phyloP scores from a whole-genome alignment of 495 filamentous ascomycete genomes.

The Podospora bellae-mahoneyi region DNA sequence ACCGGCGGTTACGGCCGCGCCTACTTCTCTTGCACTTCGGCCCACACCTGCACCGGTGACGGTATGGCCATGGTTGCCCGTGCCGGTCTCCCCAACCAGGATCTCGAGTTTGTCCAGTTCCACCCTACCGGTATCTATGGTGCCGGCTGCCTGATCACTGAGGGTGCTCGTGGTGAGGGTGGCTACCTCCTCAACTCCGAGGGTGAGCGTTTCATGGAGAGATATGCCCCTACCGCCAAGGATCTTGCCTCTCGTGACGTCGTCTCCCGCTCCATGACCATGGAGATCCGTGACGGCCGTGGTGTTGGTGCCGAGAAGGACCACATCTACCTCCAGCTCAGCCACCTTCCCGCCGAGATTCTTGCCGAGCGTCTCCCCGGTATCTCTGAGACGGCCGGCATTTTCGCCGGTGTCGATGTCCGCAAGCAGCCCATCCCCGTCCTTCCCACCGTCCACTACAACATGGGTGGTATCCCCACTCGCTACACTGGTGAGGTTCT shows the following conservation, averaged over 20 bases:
- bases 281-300: slow-evolving; percentile 95
- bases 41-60: slow-evolving; percentile 97
- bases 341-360: slow-evolving; percentile 84
- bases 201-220: slow-evolving; percentile 98
- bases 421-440: slow-evolving; percentile 96
- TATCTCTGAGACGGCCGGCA: slow-evolving; percentile 96
- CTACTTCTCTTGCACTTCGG: slow-evolving; percentile 96
- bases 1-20: slow-evolving; percentile 95
- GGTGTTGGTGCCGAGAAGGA: slow-evolving; percentile 96
- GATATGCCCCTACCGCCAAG: slow-evolving; percentile 96
- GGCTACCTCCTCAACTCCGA: slow-evolving; percentile 94
- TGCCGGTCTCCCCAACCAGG: slow-evolving; percentile 96
- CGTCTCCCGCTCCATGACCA: slow-evolving; percentile 92
- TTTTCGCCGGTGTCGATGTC: slow-evolving; percentile 95
- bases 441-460: slow-evolving; percentile 96
- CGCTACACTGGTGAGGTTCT: slow-evolving; percentile 95
- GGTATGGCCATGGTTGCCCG: slow-evolving; percentile 98
- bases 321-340: slow-evolving; percentile 94
- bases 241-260: slow-evolving; percentile 92
- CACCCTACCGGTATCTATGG: slow-evolving; percentile 99
- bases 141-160: slow-evolving; percentile 96
- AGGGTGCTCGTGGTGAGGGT: slow-evolving; percentile 97
- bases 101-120: slow-evolving; percentile 99
- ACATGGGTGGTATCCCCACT: slow-evolving; percentile 98
- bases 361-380: slow-evolving; percentile 95